A percentile compares a stretch with the other conserved stretches of the same genome.
phyloP scores from a whole-genome alignment of 106 monocot species.

The Vanilla planifolia region DNA sequence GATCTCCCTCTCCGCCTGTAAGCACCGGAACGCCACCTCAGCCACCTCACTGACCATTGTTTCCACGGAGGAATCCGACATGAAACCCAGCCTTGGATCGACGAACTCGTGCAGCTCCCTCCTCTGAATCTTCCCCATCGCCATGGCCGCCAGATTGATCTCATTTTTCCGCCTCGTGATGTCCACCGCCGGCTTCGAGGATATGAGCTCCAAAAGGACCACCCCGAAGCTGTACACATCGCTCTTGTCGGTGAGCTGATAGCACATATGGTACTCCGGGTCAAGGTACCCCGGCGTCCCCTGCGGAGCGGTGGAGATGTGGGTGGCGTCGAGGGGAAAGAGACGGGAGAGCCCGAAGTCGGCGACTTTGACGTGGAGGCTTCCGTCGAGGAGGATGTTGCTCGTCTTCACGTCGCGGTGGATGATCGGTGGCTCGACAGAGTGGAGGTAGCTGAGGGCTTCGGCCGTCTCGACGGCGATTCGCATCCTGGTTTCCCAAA shows the following conservation, averaged over 20 bases:
- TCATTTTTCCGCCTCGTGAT: slow-evolving; percentile 29
- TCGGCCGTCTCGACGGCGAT: slow-evolving; percentile 45
- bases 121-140: slow-evolving; percentile 40
- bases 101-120: slow-evolving; percentile 34
- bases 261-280: slow-evolving; percentile 50
- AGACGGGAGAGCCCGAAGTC: slow-evolving; percentile 51
- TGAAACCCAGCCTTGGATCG: slow-evolving; percentile 27
- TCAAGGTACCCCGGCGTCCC: slow-evolving; percentile 63
- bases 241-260: slow-evolving; percentile 50
- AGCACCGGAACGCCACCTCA: slow-evolving; percentile 48
- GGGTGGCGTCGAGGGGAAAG: slow-evolving; percentile 38
- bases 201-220: slow-evolving; percentile 46
- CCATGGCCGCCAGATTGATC: slow-evolving; percentile 38
- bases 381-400: slow-evolving; percentile 57
- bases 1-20: slow-evolving; percentile 35
- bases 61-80: slow-evolving; percentile 13
- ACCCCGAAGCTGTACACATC: slow-evolving; percentile 72
- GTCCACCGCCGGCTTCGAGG: slow-evolving; percentile 55
- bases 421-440: slow-evolving; percentile 51
- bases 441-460: slow-evolving; percentile 40
- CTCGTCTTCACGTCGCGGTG: slow-evolving; percentile 76
- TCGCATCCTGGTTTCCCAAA: slow-evolving; percentile 29
- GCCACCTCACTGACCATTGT: slow-evolving; percentile 37
- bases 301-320: slow-evolving; percentile 56
- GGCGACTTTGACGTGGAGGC: slow-evolving; percentile 45